phyloP scores from a whole-genome alignment of 176 grass and related monocot genomes.

The Ensete ventricosum region DNA sequence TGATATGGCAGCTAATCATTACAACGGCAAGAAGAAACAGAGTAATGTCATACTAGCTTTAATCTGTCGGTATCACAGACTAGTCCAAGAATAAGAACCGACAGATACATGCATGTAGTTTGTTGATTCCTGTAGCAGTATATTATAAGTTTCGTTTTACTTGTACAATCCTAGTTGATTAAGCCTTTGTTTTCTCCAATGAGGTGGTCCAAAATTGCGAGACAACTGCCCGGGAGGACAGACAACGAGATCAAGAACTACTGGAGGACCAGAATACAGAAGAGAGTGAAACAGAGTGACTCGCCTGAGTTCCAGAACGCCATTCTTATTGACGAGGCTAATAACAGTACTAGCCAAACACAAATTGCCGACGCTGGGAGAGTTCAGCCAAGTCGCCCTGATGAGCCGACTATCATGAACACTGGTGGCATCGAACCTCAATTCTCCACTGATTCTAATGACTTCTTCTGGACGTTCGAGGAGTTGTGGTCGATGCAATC shows the following conservation, averaged over 20 bases:
- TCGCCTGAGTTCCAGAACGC: background rate
- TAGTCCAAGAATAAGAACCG: too few relatives aligned
- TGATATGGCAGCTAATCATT: too few relatives aligned
- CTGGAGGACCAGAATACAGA: conserved; percentile 52
- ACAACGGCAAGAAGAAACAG: too few relatives aligned
- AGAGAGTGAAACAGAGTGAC: conserved; percentile 24
- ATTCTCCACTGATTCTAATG: background rate
- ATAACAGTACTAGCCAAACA: conserved; percentile 24
- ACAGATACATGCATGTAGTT: too few relatives aligned
- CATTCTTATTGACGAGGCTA: conserved; percentile 4
- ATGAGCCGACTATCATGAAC: background rate
- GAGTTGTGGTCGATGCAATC: conserved; percentile 16
- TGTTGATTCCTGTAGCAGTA: background rate
- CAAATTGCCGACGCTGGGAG: too few relatives aligned
- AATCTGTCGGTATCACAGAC: too few relatives aligned
- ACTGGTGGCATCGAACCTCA: background rate
- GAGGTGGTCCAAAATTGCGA: conserved; percentile 63
- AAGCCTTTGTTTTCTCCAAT: background rate
- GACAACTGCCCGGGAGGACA: conserved; percentile 43
- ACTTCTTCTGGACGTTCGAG: conserved; percentile 8
- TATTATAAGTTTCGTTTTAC: background rate
- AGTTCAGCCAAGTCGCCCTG: background rate
- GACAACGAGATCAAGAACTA: conserved; percentile 71
- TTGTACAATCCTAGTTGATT: background rate
- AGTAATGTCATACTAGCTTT: too few relatives aligned